A percentile compares a stretch with the other conserved stretches of the same genome.
Evolutionary conservation across 352 stramenopile genomes (phyloP).

Genomic region (Globisporangium paddicum): DNA sequence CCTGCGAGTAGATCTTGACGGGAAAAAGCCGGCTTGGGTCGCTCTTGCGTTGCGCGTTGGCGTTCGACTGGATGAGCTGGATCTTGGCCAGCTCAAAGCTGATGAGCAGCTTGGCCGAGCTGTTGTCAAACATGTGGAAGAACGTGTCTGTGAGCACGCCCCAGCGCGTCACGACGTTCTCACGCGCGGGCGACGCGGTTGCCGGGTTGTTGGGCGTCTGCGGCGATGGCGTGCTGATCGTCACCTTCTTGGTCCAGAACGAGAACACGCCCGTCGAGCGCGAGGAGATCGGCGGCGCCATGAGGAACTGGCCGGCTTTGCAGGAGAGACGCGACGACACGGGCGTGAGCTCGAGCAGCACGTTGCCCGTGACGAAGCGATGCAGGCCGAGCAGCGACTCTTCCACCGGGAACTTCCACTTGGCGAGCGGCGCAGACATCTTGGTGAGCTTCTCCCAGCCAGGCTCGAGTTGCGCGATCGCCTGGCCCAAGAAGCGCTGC

Average conservation of each 20-base stretch:
- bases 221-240: slow-evolving; percentile 37
- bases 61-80: slow-evolving; percentile 61
- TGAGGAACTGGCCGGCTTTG: slow-evolving; percentile 74
- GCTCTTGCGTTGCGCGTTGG: slow-evolving; percentile 26
- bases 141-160: slow-evolving; percentile 77
- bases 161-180: slow-evolving; percentile 66
- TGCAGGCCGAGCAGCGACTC: slow-evolving; percentile 61
- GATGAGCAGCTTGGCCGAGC: slow-evolving; percentile 57
- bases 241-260: slow-evolving; percentile 56
- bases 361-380: slow-evolving; percentile 55
- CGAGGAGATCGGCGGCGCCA: slow-evolving; percentile 42
- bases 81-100: slow-evolving; percentile 78
- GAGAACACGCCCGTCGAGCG: slow-evolving; percentile 44
- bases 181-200: slow-evolving; percentile 40
- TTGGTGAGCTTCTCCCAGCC: slow-evolving; percentile 53
- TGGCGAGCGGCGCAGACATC: slow-evolving; percentile 41
- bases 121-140: slow-evolving; percentile 77
- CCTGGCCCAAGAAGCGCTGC: slow-evolving; percentile 64
- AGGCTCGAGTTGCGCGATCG: slow-evolving; percentile 45
- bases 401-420: slow-evolving; percentile 80
- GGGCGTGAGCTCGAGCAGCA: slow-evolving; percentile 53
- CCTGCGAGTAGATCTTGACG: slow-evolving; percentile 67
- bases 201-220: slow-evolving; percentile 32
- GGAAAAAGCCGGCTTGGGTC: slow-evolving; percentile 57
- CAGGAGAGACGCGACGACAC: slow-evolving; percentile 54